phyloP scores from a whole-genome alignment of 108 stramenopile species.

The Pinguiococcus pyrenoidosus region DNA sequence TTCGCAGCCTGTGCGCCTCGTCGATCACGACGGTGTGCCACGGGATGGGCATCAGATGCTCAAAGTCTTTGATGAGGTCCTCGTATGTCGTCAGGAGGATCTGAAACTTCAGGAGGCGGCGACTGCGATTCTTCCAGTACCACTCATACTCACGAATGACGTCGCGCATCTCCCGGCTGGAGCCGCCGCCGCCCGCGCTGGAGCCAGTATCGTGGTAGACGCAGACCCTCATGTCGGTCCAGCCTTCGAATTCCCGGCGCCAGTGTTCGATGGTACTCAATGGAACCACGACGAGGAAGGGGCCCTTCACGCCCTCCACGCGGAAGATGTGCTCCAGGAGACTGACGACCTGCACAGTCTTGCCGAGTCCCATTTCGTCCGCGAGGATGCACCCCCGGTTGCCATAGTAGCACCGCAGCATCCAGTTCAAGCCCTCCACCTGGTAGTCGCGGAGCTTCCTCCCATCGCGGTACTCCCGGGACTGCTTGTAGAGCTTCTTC shows the following conservation, averaged over 20 bases:
- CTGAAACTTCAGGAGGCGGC: constrained; percentile 31
- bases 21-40: constrained; percentile 40
- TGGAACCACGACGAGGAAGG: constrained; percentile 87
- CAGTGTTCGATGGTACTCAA: constrained; percentile 95
- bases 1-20: constrained; percentile 57
- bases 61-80: constrained; percentile 73
- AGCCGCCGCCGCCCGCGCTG: constrained; percentile 52
- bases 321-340: constrained; percentile 81
- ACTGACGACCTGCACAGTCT: constrained; percentile 83
- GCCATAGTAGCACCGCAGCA: constrained; percentile 83
- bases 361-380: constrained; percentile 64
- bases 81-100: constrained; percentile 89
- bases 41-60: constrained; percentile 51
- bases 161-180: constrained; percentile 86
- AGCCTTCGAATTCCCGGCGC: constrained; percentile 81
- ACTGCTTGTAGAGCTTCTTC: too few species aligned
- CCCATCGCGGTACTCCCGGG: too few species aligned
- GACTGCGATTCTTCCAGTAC: constrained; percentile 56
- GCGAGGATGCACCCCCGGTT: constrained; percentile 81
- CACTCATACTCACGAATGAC: constrained; percentile 91
- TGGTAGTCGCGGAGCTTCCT: constrained; percentile 82
- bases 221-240: constrained; percentile 90
- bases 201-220: constrained; percentile 96
- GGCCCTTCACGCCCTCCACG: constrained; percentile 74
- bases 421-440: constrained; percentile 89